Percentiles rank a stretch among this genome's conserved stretches.
Evolutionary conservation across 2,329 filamentous ascomycete genomes (phyloP).

Genomic region (Aspergillus quadricinctus): DNA sequence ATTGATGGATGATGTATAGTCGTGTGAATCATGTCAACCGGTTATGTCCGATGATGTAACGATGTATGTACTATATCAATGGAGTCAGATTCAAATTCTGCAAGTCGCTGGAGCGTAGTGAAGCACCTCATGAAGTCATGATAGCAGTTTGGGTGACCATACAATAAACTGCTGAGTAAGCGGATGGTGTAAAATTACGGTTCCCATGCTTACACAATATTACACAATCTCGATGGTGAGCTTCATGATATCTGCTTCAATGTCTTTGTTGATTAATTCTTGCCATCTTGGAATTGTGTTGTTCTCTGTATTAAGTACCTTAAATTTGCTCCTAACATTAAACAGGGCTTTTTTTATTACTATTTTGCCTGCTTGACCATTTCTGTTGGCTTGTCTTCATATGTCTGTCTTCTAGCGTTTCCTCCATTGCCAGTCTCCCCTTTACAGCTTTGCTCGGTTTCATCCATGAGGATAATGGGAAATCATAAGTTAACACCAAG

Average conservation of each 20-base stretch:
- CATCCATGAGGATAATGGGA: background rate
- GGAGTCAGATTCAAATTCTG: background rate
- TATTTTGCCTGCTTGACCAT: too few relatives aligned
- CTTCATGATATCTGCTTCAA: too few relatives aligned
- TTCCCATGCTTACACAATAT: background rate
- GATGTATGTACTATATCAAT: background rate
- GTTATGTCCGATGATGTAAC: background rate
- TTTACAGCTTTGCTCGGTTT: background rate
- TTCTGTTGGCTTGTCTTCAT: background rate
- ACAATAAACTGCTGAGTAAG: background rate
- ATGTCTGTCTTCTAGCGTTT: background rate
- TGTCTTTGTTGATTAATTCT: background rate
- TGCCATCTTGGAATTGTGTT: background rate
- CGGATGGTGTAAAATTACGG: background rate
- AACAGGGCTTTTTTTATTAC: too few relatives aligned
- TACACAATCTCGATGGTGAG: background rate
- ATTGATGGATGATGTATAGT: slow-evolving; percentile 20
- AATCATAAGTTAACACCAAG: slow-evolving; percentile 17
- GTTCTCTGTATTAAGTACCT: background rate
- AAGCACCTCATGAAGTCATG: too few relatives aligned
- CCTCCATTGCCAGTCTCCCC: background rate
- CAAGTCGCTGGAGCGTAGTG: background rate
- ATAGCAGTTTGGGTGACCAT: background rate
- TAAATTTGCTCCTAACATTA: background rate
- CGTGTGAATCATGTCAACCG: background rate